phyloP scores from a whole-genome alignment of 2,329 filamentous ascomycete genomes.

The Colletotrichum camelliae region DNA sequence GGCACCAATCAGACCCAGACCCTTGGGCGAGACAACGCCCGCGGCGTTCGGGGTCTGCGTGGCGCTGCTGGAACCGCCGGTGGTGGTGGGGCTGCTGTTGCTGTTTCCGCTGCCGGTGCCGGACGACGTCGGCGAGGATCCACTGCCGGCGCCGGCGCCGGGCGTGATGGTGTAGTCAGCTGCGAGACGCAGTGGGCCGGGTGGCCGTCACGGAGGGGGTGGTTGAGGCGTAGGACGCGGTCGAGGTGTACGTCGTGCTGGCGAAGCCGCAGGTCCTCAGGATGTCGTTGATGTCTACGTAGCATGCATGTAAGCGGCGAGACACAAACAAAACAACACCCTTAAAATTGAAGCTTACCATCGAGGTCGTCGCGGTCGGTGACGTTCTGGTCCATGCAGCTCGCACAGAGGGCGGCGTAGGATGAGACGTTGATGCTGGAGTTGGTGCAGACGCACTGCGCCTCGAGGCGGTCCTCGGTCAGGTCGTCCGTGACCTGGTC shows the following conservation, averaged over 20 bases:
- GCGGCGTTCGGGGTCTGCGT: conserved; percentile 17
- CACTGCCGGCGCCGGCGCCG: conserved; percentile 1
- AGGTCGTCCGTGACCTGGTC: conserved; percentile 32
- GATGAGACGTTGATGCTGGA: conserved; percentile 41
- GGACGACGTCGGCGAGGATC: conserved; percentile 10
- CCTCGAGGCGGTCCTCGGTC: conserved; percentile 40
- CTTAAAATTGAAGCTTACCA: too few relatives aligned
- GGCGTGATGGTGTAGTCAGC: conserved; percentile 23
- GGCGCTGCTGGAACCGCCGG: neutral
- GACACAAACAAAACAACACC: neutral
- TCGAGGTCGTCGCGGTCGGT: conserved; percentile 22
- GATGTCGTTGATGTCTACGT: conserved; percentile 24
- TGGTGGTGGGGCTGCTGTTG: neutral
- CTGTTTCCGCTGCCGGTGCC: neutral
- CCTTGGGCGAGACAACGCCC: neutral
- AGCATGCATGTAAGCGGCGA: neutral
- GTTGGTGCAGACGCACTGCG: conserved; percentile 47
- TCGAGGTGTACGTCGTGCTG: conserved; percentile 20
- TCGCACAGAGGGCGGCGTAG: conserved; percentile 34
- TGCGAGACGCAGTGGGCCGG: conserved; percentile 18
- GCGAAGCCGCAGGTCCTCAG: conserved; percentile 24
- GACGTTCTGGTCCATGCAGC: conserved; percentile 24
- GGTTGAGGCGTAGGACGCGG: conserved; percentile 16
- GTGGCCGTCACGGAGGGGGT: conserved; percentile 15
- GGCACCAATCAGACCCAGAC: conserved; percentile 13